A percentile compares a stretch with the other conserved stretches of the same genome.
Evolutionary conservation across 176 grass and related monocot genomes (phyloP).

Genomic region (Carex pumila): DNA sequence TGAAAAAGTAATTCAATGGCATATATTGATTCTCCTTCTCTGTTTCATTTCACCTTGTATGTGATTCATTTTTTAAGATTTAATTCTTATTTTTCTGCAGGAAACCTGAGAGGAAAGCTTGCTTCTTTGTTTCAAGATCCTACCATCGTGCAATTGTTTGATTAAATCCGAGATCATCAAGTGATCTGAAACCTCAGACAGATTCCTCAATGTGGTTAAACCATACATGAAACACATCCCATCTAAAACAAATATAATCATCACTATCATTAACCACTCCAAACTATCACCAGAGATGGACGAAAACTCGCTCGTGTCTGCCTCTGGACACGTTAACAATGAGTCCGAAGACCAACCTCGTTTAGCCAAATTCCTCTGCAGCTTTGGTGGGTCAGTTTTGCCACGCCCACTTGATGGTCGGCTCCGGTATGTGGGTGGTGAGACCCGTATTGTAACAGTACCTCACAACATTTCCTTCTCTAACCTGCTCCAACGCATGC

Average conservation of each 20-base stretch:
- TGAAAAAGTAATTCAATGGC: neutral
- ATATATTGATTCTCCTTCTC: neutral
- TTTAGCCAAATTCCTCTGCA: constrained; percentile 87
- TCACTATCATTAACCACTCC: neutral
- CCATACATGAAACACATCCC: neutral
- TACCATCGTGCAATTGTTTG: neutral
- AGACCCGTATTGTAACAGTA: constrained; percentile 71
- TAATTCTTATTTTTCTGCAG: neutral
- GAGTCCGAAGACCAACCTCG: constrained; percentile 33
- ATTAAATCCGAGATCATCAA: neutral
- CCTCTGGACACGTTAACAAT: neutral
- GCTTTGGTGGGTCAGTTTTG: constrained; percentile 86
- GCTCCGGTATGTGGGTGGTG: constrained; percentile 72
- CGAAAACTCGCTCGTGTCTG: neutral
- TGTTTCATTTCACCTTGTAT: neutral
- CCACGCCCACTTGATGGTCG: constrained; percentile 69
- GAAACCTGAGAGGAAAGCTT: neutral
- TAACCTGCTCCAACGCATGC: constrained; percentile 51
- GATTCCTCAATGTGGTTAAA: neutral
- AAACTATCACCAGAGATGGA: neutral
- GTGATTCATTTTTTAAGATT: constrained; percentile 18
- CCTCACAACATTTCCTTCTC: constrained; percentile 38
- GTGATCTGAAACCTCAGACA: neutral
- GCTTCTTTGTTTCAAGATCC: neutral
- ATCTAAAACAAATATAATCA: neutral